Conservation (phyloP, 1,284 basidiomycete genomes). For the Apiotrichum brassicae region DNA sequence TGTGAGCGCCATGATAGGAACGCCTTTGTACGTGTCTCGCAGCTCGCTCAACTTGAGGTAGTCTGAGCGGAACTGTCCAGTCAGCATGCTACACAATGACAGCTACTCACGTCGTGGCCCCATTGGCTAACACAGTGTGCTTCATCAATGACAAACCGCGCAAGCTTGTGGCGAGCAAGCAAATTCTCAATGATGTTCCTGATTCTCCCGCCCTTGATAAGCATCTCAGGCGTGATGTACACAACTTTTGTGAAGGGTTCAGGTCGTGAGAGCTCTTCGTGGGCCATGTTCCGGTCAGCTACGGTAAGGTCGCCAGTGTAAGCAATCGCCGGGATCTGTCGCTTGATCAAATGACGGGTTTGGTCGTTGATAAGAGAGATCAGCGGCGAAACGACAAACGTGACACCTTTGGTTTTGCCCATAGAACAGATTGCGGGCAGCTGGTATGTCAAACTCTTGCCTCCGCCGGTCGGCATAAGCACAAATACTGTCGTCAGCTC, state of each 20-base stretch:
- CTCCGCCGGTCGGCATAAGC: slow-evolving; percentile 94
- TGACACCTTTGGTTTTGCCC: slow-evolving; percentile 72
- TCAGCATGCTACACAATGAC: not conserved
- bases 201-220: slow-evolving; percentile 60
- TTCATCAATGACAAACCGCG: slow-evolving; percentile 92
- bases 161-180: slow-evolving; percentile 57
- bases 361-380: slow-evolving; percentile 89
- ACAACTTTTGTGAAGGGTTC: slow-evolving; percentile 56
- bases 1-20: slow-evolving; percentile 93
- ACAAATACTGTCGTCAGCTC: slow-evolving; percentile 62
- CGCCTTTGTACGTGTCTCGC: slow-evolving; percentile 63
- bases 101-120: slow-evolving; percentile 48
- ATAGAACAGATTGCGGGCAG: slow-evolving; percentile 75
- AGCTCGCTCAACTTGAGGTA: slow-evolving; percentile 62
- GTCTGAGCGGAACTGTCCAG: slow-evolving; percentile 45
- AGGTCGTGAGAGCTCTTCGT: slow-evolving; percentile 49
- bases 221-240: slow-evolving; percentile 91
- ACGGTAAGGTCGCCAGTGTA: slow-evolving; percentile 59
- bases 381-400: slow-evolving; percentile 85
- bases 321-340: slow-evolving; percentile 64
- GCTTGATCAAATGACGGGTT: slow-evolving; percentile 62
- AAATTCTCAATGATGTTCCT: slow-evolving; percentile 57
- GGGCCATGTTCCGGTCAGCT: slow-evolving; percentile 46
- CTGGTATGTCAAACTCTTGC: slow-evolving; percentile 80
- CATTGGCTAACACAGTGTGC: slow-evolving; percentile 76